Evolutionary conservation across 352 stramenopile genomes (phyloP), one percentile per base, ranked within the genome.

Genomic region (Phytophthora megakarya): DNA sequence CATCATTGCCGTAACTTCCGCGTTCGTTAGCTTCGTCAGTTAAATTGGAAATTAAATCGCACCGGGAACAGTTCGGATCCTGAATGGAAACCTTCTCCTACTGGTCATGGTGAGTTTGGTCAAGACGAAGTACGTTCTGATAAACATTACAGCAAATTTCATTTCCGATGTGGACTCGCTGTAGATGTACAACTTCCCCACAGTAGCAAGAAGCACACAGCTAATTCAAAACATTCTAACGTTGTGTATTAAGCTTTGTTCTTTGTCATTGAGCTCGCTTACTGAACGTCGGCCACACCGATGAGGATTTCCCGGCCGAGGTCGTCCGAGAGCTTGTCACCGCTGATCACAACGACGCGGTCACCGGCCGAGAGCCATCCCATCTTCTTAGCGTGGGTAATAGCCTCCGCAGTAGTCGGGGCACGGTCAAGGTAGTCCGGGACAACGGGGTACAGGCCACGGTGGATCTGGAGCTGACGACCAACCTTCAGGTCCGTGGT

Each of bases 391-490:
- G 92, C 92, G 10, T 90, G 89, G 7, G 78, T 61, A 60, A 98
- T 95, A 18, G 94, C 90, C 65, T 98, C 92, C 9, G 80, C 83
- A 11, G 91, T 80, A 30, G 80, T 91, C 35, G 80, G 76, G 70
- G 77, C 66, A 54, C 76, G 65, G 62, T 86, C 73, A 68, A 88
- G 50, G 66, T 80, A 52, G 61, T 88, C 63, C 6, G 76, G 82
- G 25, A 94, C 78, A 22, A 96, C 73, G 3, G 88, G 75, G 70
- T 89, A 91, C 37, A 90, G 52, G 22, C 88, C 80, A 59, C 92
- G 84, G 74, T 97, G 88, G 42, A 98, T 84, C 73, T 98, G 92
- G 40, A 98, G 80, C 70, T 96, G 88, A 32, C 94, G 87, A 23
- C 85, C 94, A 28, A 98, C 89, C 79, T 97, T 96, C 33, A 83